A percentile compares a stretch with the other conserved stretches of the same genome.
Conservation (phyloP, 768 basidiomycete genomes). For the Tephrocybe sp. region DNA sequence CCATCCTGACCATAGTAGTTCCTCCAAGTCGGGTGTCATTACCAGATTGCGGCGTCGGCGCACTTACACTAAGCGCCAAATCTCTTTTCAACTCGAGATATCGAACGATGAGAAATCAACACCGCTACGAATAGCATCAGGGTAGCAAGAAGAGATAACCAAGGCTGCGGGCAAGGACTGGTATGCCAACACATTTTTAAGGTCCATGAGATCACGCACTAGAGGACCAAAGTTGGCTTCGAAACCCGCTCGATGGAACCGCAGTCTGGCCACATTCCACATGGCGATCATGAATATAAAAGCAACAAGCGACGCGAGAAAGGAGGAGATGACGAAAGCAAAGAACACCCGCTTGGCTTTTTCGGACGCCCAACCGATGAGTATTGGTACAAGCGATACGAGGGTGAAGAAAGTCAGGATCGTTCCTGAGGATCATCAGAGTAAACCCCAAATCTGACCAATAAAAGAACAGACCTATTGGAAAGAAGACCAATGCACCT, state of each 20-base stretch:
- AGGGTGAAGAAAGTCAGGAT: conserved; percentile 30
- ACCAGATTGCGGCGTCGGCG: too few species aligned
- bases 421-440: conserved; percentile 21
- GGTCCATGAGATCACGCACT: conserved; percentile 23
- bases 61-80: too few species aligned
- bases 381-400: conserved; percentile 28
- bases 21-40: too few species aligned
- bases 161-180: conserved; percentile 24
- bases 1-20: too few species aligned
- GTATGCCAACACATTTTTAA: neutral
- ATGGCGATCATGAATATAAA: conserved; percentile 40
- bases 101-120: conserved; percentile 11
- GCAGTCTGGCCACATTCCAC: conserved; percentile 30
- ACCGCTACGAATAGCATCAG: conserved; percentile 26
- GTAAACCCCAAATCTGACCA: neutral
- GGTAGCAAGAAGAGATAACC: conserved; percentile 34
- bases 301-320: conserved; percentile 28
- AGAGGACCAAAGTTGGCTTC: conserved; percentile 34
- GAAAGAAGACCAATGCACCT: conserved; percentile 35
- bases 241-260: conserved; percentile 33
- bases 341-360: conserved; percentile 28
- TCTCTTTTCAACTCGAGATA: conserved; percentile 1
- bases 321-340: conserved; percentile 27
- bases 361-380: conserved; percentile 15
- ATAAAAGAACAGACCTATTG: conserved; percentile 26